Base-by-base conservation (phyloP, 306 rosid species). In the Trifolium fragiferum region DNA sequence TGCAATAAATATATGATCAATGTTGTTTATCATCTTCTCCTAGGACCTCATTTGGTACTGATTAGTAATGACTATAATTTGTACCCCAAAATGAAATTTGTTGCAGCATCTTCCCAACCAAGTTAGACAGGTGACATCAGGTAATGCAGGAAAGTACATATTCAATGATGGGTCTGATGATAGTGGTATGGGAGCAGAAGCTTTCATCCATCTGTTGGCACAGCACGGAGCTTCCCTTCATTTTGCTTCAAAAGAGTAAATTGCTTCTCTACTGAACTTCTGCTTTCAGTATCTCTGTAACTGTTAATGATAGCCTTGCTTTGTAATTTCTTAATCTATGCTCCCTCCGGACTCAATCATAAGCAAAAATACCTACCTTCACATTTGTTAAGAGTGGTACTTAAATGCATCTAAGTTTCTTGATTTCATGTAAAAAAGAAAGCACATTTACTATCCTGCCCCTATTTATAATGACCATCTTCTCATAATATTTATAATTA, bases 181-280 rank as follows among this genome's bases (percentile, higher is more conserved):
- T 75, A 82, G 78, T 54, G 72, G 72, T 76, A 60, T 86, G 44
- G 97, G 90, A 66, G 86, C 87, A 61, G 98, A 91, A 79, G 84
- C 76, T 83, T 83, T 93, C 75, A 73, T 81, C 73, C 82, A 87
- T 73, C 86, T 86, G 80, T 82, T 93, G 87, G 77, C 70, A 59
- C 77, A 76, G 19, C 84, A 80, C 20, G 98, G 96, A 83, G 91
- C 91, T 73, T 88, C 92, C 66, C 21, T 70, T 15, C 79, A 78
- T 76, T 82, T 83, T 89, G 88, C 84, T 83, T 87, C 97, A 16
- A 85, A 89, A 81, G 87, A 88, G 98, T 89, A 87, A 81, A 4
- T 88, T 69, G 67, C 88, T 64, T 70, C 44, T 40, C 18, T 58
- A 77, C 76, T 78, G 20, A 68, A 57, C 49, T 77, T 66, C 49